Conservation (phyloP, 192 early-diverging fungal species). For the Backusella luteola region DNA sequence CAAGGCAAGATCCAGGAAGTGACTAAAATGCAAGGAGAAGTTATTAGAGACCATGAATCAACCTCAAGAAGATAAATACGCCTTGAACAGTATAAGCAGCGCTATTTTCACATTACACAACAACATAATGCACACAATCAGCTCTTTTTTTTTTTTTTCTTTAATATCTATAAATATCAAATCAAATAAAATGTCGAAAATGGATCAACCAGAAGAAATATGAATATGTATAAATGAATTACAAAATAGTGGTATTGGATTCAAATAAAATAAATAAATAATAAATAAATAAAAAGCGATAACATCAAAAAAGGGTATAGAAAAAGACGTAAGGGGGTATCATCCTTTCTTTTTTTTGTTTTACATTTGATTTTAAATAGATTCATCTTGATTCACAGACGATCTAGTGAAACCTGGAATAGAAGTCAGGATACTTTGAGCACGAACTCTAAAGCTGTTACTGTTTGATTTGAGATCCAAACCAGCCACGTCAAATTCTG, state of each 20-base stretch:
- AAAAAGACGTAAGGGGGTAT: too few species aligned
- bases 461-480: neutral
- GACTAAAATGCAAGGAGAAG: slow-evolving; percentile 37
- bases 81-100: too few species aligned
- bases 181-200: too few species aligned
- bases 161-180: neutral
- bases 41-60: slow-evolving; percentile 22
- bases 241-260: too few species aligned
- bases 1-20: slow-evolving; percentile 57
- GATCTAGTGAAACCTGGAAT: slow-evolving; percentile 11
- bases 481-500: slow-evolving; percentile 19
- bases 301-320: too few species aligned
- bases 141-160: neutral
- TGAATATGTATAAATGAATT: too few species aligned
- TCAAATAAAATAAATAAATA: too few species aligned
- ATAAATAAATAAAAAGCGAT: too few species aligned
- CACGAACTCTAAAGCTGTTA: slow-evolving; percentile 23
- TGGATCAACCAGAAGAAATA: too few species aligned
- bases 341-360: neutral
- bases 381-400: neutral
- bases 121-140: neutral
- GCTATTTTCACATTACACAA: too few species aligned
- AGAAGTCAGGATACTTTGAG: slow-evolving; percentile 24
- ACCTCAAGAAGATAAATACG: slow-evolving; percentile 8
- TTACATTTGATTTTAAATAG: neutral